Percentiles rank a stretch among this genome's conserved stretches.
Evolutionary conservation across 371 early-diverging fungal species (phyloP).

Genomic region (Mortierella sp.): DNA sequence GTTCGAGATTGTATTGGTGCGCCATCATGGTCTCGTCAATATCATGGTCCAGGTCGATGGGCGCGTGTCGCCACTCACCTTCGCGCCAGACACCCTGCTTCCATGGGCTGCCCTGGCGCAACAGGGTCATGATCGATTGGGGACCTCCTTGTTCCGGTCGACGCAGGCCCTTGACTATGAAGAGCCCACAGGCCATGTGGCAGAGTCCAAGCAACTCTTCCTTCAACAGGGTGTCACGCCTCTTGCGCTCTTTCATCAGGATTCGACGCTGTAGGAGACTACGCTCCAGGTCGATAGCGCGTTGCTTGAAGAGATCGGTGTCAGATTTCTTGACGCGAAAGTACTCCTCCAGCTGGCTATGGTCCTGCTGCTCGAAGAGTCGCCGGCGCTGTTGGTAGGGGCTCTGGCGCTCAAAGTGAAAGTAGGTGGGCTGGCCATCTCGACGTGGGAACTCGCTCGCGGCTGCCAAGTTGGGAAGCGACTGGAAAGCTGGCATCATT

Average conservation of each 20-base stretch:
- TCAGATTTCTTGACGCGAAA: background rate
- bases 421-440: background rate
- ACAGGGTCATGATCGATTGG: conserved; percentile 30
- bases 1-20: background rate
- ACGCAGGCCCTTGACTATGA: background rate
- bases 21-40: conserved; percentile 17
- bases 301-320: background rate
- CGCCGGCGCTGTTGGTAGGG: background rate
- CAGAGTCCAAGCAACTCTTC: conserved; percentile 29
- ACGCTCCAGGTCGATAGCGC: background rate
- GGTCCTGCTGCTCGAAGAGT: background rate
- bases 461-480: background rate
- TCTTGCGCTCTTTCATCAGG: conserved; percentile 26
- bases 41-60: conserved; percentile 23
- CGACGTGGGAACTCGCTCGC: background rate
- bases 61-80: conserved; percentile 34
- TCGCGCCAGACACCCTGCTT: conserved; percentile 36
- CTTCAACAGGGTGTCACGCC: conserved; percentile 17
- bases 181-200: conserved; percentile 40
- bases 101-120: conserved; percentile 33
- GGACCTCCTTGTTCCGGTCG: background rate
- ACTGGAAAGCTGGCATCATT: background rate
- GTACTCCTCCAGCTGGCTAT: background rate
- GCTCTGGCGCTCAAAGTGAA: background rate
- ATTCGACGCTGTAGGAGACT: conserved; percentile 8